Conservation (phyloP, 2,329 filamentous ascomycete genomes). For the Coniochaeta hoffmannii region DNA sequence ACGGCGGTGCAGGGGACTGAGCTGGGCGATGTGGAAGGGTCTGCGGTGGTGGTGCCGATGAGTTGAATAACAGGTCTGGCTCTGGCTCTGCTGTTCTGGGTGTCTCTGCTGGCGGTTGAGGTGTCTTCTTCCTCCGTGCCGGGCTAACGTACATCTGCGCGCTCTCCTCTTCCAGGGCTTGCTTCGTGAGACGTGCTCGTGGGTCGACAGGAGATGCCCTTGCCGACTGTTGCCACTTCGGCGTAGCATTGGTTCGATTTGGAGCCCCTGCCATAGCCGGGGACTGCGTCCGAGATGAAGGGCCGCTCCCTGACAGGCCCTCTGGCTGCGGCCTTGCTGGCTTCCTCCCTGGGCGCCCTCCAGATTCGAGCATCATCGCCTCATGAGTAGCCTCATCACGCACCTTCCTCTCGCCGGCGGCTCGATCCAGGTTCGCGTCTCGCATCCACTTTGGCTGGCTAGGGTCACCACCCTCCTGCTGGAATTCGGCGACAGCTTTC, state of each 20-base stretch:
- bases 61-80: conserved; percentile 58
- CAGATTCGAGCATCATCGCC: conserved; percentile 71
- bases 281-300: conserved; percentile 38
- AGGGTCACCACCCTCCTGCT: conserved; percentile 58
- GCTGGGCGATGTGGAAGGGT: conserved; percentile 28
- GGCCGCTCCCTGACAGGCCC: conserved; percentile 20
- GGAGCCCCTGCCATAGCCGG: conserved; percentile 36
- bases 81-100: conserved; percentile 35
- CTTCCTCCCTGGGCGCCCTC: conserved; percentile 42
- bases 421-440: conserved; percentile 49
- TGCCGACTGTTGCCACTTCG: conserved; percentile 51
- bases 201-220: conserved; percentile 38
- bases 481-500: conserved; percentile 83
- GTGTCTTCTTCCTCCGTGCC: conserved; percentile 66
- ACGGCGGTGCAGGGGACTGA: conserved; percentile 26
- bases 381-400: conserved; percentile 53
- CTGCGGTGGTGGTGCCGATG: conserved; percentile 28
- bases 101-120: conserved; percentile 33
- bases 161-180: conserved; percentile 71
- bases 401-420: conserved; percentile 21
- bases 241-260: conserved; percentile 36
- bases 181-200: conserved; percentile 59
- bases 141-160: conserved; percentile 83
- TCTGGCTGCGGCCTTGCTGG: conserved; percentile 20
- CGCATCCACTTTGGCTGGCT: conserved; percentile 95